These are phyloP conservation scores for Inga leiocalycina DNA, from an alignment of 306 rosid genomes.

Conservation along the genomic window DNA sequence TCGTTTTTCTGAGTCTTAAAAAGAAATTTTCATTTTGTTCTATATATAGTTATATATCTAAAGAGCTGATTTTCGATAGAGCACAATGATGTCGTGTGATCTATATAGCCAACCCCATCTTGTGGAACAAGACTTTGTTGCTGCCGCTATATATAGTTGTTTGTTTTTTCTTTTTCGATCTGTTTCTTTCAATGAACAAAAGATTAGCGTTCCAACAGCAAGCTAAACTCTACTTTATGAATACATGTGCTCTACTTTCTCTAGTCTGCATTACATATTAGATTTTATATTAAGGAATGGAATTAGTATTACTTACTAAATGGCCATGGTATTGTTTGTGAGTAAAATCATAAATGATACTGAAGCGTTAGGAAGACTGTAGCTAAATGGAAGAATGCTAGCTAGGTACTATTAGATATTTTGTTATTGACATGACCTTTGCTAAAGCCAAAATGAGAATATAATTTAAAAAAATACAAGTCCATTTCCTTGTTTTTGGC, in stretches of 20 bases:
- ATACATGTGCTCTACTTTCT: background rate
- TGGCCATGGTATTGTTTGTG: background rate
- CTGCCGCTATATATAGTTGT: background rate
- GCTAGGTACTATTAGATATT: too few relatives aligned
- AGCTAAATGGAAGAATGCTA: too few relatives aligned
- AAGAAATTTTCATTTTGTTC: background rate
- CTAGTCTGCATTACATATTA: too few relatives aligned
- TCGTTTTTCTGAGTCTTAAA: background rate
- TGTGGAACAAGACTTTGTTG: too few relatives aligned
- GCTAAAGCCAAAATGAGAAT: background rate
- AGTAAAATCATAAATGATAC: too few relatives aligned
- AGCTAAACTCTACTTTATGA: background rate
- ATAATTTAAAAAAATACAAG: background rate
- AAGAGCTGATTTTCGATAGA: too few relatives aligned
- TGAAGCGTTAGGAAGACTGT: too few relatives aligned
- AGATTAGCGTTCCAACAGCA: background rate
- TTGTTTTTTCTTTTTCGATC: background rate
- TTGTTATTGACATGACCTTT: background rate
- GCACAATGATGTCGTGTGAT: too few relatives aligned
- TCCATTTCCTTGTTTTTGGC: background rate
- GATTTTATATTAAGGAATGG: too few relatives aligned
- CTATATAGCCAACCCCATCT: too few relatives aligned
- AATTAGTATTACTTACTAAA: background rate
- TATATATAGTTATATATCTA: background rate
- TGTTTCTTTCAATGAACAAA: background rate